These are phyloP conservation scores for Ophiostoma novo-ulmi DNA, from an alignment of 2,329 filamentous ascomycete genomes.

Conservation along the genomic window DNA sequence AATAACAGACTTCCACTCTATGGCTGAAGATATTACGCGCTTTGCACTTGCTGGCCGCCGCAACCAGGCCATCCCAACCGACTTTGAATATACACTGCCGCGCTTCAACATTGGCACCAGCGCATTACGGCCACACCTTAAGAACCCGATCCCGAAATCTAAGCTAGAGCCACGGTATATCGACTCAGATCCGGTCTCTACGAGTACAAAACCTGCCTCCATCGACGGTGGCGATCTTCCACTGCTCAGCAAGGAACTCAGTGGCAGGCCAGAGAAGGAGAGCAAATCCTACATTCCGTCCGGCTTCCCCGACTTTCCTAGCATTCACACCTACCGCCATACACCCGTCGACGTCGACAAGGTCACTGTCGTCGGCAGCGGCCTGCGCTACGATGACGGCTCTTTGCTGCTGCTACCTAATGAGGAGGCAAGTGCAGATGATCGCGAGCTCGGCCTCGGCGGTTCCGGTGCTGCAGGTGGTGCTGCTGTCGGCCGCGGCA, in stretches of 20 bases:
- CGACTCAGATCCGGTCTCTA: background rate
- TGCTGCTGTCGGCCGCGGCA: background rate
- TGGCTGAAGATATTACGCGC: conserved; percentile 46
- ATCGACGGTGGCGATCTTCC: conserved; percentile 35
- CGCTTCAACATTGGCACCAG: conserved; percentile 49
- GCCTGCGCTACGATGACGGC: conserved; percentile 32
- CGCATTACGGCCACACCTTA: conserved; percentile 52
- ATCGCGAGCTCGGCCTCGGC: conserved; percentile 16
- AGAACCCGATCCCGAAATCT: conserved; percentile 45
- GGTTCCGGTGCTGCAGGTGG: conserved; percentile 7
- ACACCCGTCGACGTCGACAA: conserved; percentile 45
- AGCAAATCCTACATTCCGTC: conserved; percentile 52
- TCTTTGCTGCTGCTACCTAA: conserved; percentile 25
- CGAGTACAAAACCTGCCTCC: background rate
- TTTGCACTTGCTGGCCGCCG: conserved; percentile 48
- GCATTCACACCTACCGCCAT: conserved; percentile 59
- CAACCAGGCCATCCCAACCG: conserved; percentile 49
- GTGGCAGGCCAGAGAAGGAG: conserved; percentile 53
- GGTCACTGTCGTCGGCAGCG: conserved; percentile 32
- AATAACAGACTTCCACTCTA: conserved; percentile 44
- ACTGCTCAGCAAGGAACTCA: conserved; percentile 51
- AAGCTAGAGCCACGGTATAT: conserved; percentile 24
- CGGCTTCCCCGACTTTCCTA: conserved; percentile 58
- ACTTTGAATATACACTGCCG: conserved; percentile 52
- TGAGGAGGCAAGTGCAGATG: conserved; percentile 33